phyloP scores from a whole-genome alignment of 108 stramenopile genomes.

The Discostella pseudostelligera region DNA sequence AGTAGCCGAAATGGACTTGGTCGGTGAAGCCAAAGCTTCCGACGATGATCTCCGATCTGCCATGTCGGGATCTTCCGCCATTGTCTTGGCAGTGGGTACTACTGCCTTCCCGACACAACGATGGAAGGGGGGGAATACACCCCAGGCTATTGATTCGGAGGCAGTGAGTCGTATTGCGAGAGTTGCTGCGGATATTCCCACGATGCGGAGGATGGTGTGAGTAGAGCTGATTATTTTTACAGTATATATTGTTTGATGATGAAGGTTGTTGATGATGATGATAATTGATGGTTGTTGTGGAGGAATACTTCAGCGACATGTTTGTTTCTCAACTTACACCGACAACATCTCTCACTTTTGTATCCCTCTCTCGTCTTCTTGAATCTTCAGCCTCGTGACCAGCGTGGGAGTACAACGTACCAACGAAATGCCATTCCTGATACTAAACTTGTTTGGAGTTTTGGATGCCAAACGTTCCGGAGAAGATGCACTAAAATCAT shows the following conservation, averaged over 20 bases:
- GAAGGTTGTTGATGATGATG: not conserved
- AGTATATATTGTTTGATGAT: not conserved
- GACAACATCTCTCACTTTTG: too few relatives aligned
- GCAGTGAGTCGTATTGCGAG: constrained; percentile 52
- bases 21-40: constrained; percentile 29
- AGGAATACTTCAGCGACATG: too few relatives aligned
- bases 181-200: constrained; percentile 7
- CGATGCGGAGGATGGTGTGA: constrained; percentile 24
- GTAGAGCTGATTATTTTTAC: not conserved
- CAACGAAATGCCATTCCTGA: constrained; percentile 47
- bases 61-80: constrained; percentile 22
- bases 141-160: constrained; percentile 53
- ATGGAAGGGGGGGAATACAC: constrained; percentile 62
- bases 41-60: constrained; percentile 23
- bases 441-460: constrained; percentile 54
- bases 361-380: not conserved
- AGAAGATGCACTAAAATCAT: constrained; percentile 42
- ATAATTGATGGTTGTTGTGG: too few relatives aligned
- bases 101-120: constrained; percentile 50
- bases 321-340: too few relatives aligned
- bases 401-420: constrained; percentile 45
- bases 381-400: constrained; percentile 28
- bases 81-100: constrained; percentile 50
- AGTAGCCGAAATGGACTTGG: constrained; percentile 34
- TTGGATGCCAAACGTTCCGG: constrained; percentile 49